These are phyloP conservation scores for Alliaria petiolata DNA, from an alignment of 345 rosid species.

Conservation along the genomic window DNA sequence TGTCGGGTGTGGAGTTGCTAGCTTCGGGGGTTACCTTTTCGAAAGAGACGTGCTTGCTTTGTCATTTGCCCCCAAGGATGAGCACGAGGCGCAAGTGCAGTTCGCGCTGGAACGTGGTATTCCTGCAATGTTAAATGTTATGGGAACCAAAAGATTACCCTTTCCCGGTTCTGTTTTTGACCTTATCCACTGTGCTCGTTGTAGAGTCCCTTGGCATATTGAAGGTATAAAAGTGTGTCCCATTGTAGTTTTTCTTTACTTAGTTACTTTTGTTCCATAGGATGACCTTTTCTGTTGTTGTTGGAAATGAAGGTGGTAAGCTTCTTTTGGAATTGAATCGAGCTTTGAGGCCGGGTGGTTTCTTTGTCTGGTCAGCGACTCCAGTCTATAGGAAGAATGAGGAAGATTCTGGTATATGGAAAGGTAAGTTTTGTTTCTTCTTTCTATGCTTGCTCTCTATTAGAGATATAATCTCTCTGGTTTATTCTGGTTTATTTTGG, in stretches of 20 bases:
- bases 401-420: conserved; percentile 86
- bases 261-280: conserved; percentile 3
- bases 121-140: conserved; percentile 75
- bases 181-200: conserved; percentile 83
- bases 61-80: conserved; percentile 96
- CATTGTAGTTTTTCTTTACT: neutral
- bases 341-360: conserved; percentile 86
- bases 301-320: conserved; percentile 62
- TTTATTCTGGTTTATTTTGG: too few relatives aligned
- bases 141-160: conserved; percentile 86
- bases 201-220: conserved; percentile 93
- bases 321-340: conserved; percentile 94
- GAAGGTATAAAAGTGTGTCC: conserved; percentile 50
- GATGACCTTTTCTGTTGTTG: conserved; percentile 1
- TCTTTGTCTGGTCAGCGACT: conserved; percentile 93
- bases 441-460: neutral
- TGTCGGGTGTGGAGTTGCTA: conserved; percentile 94
- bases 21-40: conserved; percentile 86
- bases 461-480: too few relatives aligned
- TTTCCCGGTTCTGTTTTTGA: conserved; percentile 77
- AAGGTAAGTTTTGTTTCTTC: conserved; percentile 38
- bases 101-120: conserved; percentile 91
- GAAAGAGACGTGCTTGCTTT: conserved; percentile 76
- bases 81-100: conserved; percentile 94
- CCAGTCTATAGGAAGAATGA: conserved; percentile 76